Conservation (phyloP, 495 filamentous ascomycete species). For the Aspergillus haitiensis region DNA sequence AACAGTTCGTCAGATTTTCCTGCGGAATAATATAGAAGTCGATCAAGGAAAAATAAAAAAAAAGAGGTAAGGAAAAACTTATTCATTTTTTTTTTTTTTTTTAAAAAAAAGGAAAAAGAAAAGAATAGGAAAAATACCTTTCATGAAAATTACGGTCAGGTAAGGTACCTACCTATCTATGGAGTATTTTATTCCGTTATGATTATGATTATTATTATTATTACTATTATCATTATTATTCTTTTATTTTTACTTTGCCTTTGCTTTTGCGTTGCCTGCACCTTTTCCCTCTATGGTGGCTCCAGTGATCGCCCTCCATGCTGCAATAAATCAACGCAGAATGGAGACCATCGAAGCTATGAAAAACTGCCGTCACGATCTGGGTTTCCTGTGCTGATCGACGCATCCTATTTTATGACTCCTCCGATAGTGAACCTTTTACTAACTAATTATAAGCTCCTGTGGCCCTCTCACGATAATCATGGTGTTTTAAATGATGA, state of each 20-base stretch:
- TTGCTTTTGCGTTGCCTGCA: slow-evolving; percentile 41
- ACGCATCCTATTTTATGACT: slow-evolving; percentile 48
- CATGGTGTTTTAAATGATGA: slow-evolving; percentile 31
- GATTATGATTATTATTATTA: slow-evolving; percentile 28
- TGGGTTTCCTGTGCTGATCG: slow-evolving; percentile 44
- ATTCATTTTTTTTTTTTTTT: background rate
- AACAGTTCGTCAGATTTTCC: background rate
- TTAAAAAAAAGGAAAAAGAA: slow-evolving; percentile 12
- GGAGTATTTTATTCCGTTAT: slow-evolving; percentile 28
- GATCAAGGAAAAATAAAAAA: slow-evolving; percentile 10
- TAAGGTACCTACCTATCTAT: slow-evolving; percentile 25
- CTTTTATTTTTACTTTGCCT: slow-evolving; percentile 35
- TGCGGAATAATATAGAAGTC: slow-evolving; percentile 8
- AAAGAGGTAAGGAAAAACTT: background rate
- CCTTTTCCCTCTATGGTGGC: slow-evolving; percentile 31
- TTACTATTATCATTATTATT: slow-evolving; percentile 10
- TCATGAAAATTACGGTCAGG: slow-evolving; percentile 26
- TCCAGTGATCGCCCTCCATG: slow-evolving; percentile 48
- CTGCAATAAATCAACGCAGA: slow-evolving; percentile 46
- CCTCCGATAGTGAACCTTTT: slow-evolving; percentile 42
- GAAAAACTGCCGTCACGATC: slow-evolving; percentile 49
- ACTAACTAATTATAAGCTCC: slow-evolving; percentile 45
- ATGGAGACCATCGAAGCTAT: slow-evolving; percentile 46
- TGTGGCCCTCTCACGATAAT: slow-evolving; percentile 28
- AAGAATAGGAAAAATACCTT: slow-evolving; percentile 16